phyloP scores from a whole-genome alignment of 768 basidiomycete species.

The Russula sp. region DNA sequence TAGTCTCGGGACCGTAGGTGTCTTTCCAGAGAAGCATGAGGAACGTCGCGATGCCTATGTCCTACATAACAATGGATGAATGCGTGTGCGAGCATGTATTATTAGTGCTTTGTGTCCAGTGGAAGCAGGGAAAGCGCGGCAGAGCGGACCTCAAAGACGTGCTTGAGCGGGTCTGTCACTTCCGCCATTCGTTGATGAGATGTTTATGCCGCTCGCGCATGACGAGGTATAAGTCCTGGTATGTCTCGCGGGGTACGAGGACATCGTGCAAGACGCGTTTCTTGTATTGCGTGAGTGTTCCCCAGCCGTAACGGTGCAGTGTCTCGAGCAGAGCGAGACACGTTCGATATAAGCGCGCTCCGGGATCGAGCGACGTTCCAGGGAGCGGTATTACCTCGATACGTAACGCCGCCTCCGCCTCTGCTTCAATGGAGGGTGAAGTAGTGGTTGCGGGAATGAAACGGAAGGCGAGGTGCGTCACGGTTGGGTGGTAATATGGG shows the following conservation, averaged over 20 bases:
- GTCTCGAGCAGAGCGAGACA: conserved; percentile 77
- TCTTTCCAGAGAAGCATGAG: conserved; percentile 89
- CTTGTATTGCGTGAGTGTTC: conserved; percentile 73
- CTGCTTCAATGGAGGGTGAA: conserved; percentile 16
- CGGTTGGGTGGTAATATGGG: conserved; percentile 90
- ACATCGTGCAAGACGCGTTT: conserved; percentile 86
- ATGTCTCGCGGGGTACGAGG: conserved; percentile 67
- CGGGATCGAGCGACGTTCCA: conserved; percentile 45
- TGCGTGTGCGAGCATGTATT: background rate
- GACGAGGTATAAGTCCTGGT: conserved; percentile 86
- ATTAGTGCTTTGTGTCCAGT: background rate
- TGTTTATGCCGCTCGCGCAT: conserved; percentile 85
- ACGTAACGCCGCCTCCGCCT: conserved; percentile 39
- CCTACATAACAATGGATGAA: conserved; percentile 46
- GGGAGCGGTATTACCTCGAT: conserved; percentile 58
- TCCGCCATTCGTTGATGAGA: conserved; percentile 75
- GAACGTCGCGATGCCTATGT: conserved; percentile 93
- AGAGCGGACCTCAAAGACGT: conserved; percentile 73
- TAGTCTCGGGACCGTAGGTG: conserved; percentile 44
- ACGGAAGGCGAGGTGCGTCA: conserved; percentile 78
- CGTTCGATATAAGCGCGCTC: conserved; percentile 75
- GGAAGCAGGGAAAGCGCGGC: conserved; percentile 14
- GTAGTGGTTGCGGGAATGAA: conserved; percentile 44
- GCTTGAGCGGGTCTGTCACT: conserved; percentile 72
- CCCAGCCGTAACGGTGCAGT: conserved; percentile 87